Conservation (phyloP, 1,284 basidiomycete genomes). For the Sutorius eximius region DNA sequence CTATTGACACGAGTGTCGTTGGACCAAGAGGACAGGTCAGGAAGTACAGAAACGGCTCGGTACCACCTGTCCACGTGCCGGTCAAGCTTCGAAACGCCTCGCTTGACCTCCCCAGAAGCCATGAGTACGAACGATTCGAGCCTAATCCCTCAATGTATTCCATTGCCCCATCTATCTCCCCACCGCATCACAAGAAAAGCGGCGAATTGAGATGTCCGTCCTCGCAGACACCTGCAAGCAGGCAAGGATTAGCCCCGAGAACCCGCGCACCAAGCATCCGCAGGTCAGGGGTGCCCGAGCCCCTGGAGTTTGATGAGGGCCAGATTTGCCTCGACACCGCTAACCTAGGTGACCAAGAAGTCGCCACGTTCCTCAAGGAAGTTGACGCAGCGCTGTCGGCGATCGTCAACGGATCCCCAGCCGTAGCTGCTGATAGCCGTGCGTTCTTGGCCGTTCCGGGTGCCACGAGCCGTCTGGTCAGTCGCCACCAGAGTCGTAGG, state of each 20-base stretch:
- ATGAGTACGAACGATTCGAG: constrained; percentile 28
- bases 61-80: constrained; percentile 32
- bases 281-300: constrained; percentile 15
- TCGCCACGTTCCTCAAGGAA: constrained; percentile 34
- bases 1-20: constrained; percentile 34
- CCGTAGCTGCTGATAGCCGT: constrained; percentile 33
- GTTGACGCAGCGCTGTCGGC: constrained; percentile 31
- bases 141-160: constrained; percentile 33
- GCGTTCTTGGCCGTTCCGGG: constrained; percentile 32
- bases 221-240: constrained; percentile 29
- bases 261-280: constrained; percentile 31
- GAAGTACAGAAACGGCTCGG: constrained; percentile 34
- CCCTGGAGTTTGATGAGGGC: constrained; percentile 32
- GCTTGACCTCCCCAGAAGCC: constrained; percentile 29
- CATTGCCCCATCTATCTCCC: constrained; percentile 31
- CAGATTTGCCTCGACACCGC: constrained; percentile 34
- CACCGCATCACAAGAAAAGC: constrained; percentile 24
- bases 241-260: constrained; percentile 26
- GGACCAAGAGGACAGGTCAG: constrained; percentile 32
- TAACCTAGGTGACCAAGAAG: constrained; percentile 31
- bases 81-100: constrained; percentile 32
- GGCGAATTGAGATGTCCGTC: constrained; percentile 25
- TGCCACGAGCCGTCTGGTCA: constrained; percentile 27
- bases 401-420: constrained; percentile 27
- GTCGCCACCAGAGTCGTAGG: constrained; percentile 31